Conservation (phyloP, 2,329 filamentous ascomycete genomes). For the Phialocephala subalpina region DNA sequence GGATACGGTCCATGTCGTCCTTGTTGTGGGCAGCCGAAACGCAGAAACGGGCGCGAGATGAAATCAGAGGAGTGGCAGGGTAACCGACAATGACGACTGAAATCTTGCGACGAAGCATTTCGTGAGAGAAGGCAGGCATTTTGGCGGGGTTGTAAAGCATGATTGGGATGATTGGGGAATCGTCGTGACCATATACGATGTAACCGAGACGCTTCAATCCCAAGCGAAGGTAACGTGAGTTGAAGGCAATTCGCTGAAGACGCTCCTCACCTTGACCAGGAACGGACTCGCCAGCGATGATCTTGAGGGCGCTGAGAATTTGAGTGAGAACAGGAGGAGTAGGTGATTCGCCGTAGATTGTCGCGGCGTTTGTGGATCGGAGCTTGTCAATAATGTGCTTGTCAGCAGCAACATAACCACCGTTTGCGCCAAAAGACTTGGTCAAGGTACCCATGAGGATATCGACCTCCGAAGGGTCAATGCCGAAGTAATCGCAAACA, state of each 20-base stretch:
- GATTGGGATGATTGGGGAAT: constrained; percentile 95
- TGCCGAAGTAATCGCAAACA: constrained; percentile 96
- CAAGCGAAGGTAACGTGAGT: constrained; percentile 96
- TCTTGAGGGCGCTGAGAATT: constrained; percentile 84
- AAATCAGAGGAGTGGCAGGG: constrained; percentile 93
- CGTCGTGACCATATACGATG: constrained; percentile 97
- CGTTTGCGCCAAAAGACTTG: constrained; percentile 98
- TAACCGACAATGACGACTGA: constrained; percentile 98
- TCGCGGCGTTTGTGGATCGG: constrained; percentile 83
- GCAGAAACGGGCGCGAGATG: constrained; percentile 94
- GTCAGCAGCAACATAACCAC: constrained; percentile 91
- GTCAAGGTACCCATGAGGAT: constrained; percentile 98
- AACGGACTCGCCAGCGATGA: constrained; percentile 87
- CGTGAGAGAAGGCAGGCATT: constrained; percentile 97
- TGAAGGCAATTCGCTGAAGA: constrained; percentile 95
- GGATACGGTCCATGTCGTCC: constrained; percentile 91
- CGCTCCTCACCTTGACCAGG: constrained; percentile 96
- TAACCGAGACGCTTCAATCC: constrained; percentile 96
- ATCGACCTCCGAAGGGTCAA: constrained; percentile 88
- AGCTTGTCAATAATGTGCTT: constrained; percentile 94
- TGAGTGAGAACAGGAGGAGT: constrained; percentile 89
- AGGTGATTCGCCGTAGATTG: constrained; percentile 86
- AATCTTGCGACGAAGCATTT: constrained; percentile 98
- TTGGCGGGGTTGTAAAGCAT: constrained; percentile 98
- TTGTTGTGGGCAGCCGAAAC: constrained; percentile 97